Evolutionary conservation across 352 stramenopile genomes (phyloP).

Genomic region (Phytophthora vignae): DNA sequence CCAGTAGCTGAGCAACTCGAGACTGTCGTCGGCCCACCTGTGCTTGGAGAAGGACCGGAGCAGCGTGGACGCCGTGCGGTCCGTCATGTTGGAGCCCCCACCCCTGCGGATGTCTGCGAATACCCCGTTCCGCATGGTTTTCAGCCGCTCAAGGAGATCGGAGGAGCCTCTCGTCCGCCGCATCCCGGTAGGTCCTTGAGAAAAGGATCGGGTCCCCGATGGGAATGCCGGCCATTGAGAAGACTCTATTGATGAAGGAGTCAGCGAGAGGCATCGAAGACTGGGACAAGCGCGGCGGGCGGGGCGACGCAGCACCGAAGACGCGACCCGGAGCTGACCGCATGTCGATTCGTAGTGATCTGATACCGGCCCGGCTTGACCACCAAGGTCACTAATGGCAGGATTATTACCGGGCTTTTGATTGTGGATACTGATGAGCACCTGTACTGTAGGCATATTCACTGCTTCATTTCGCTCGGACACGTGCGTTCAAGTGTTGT

Average conservation of each 20-base stretch:
- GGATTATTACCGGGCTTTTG: slow-evolving; percentile 17
- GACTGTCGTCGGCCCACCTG: slow-evolving; percentile 40
- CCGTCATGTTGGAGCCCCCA: neutral
- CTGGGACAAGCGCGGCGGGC: neutral
- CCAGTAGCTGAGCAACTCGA: slow-evolving; percentile 57
- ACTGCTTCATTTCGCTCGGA: neutral
- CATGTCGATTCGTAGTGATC: neutral
- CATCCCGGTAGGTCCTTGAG: neutral
- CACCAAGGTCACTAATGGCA: slow-evolving; percentile 42
- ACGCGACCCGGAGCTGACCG: neutral
- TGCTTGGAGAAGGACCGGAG: slow-evolving; percentile 10
- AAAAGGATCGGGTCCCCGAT: neutral
- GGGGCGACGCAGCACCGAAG: slow-evolving; percentile 2
- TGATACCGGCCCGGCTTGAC: no score
- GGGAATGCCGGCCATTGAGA: neutral
- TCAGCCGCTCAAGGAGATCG: neutral
- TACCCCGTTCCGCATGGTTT: neutral
- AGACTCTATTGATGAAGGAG: neutral
- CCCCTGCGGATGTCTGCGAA: neutral
- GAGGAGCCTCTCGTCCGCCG: neutral
- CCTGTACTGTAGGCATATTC: no score
- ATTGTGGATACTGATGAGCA: no score
- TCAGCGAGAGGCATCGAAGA: neutral
- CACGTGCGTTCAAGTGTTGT: neutral
- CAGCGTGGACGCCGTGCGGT: slow-evolving; percentile 6